Conservation (phyloP, 768 basidiomycete genomes). For the Mycena vulgaris region DNA sequence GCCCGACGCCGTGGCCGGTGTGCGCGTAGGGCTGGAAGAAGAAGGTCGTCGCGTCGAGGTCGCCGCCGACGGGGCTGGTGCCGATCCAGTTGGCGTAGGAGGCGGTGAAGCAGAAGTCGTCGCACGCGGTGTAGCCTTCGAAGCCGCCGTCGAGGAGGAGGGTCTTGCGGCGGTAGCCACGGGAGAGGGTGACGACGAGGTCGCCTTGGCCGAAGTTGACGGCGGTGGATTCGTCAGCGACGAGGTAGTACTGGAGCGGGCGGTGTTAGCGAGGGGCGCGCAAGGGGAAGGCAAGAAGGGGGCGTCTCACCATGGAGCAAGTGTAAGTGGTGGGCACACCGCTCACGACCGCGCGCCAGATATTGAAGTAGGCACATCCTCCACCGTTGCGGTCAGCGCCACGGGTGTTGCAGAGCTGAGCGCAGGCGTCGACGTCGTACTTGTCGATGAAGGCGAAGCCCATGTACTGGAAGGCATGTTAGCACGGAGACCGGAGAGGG, state of each 20-base stretch:
- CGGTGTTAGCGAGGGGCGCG: background rate
- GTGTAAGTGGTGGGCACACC: conserved; percentile 65
- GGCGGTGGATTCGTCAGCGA: conserved; percentile 60
- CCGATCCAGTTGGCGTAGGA: conserved; percentile 59
- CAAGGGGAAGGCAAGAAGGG: background rate
- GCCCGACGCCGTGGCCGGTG: conserved; percentile 54
- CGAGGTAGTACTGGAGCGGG: conserved; percentile 58
- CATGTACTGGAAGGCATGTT: conserved; percentile 58
- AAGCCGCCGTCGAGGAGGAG: conserved; percentile 60
- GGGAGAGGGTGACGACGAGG: conserved; percentile 62
- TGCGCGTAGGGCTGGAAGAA: conserved; percentile 59
- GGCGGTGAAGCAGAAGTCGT: conserved; percentile 58
- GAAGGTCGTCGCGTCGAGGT: conserved; percentile 61
- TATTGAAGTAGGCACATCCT: conserved; percentile 67
- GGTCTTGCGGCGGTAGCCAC: conserved; percentile 61
- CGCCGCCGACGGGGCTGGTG: conserved; percentile 52
- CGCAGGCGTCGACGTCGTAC: conserved; percentile 64
- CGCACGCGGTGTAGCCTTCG: conserved; percentile 57
- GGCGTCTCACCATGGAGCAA: conserved; percentile 60
- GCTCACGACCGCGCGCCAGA: conserved; percentile 65
- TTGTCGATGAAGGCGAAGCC: conserved; percentile 64
- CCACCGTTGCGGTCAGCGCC: conserved; percentile 59
- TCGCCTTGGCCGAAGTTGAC: conserved; percentile 63
- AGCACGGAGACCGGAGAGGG: conserved; percentile 4
- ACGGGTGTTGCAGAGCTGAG: conserved; percentile 60